Evolutionary conservation across 2,329 filamentous ascomycete genomes (phyloP).

Genomic region (Pseudofabraea citricarpa): DNA sequence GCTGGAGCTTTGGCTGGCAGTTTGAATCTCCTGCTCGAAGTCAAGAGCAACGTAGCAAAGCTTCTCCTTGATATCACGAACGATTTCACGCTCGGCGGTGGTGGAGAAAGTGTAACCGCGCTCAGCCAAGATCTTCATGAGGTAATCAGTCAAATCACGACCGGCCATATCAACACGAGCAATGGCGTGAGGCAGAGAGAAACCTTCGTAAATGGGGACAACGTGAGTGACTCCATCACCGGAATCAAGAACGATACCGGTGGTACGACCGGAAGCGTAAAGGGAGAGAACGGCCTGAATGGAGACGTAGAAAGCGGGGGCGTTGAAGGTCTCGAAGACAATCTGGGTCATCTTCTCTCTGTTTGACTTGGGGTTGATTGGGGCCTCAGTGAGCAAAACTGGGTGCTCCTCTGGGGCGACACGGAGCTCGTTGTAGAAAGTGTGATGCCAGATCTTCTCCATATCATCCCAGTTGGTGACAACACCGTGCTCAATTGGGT

Average conservation of each 20-base stretch:
- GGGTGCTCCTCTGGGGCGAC: slow-evolving; percentile 99
- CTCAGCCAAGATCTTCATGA: slow-evolving; percentile 99
- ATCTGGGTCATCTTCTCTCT: slow-evolving; percentile 99
- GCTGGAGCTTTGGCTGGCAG: slow-evolving; percentile 95
- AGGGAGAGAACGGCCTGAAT: slow-evolving; percentile 99
- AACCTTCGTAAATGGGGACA: slow-evolving; percentile 99
- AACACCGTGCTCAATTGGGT: slow-evolving; percentile 99
- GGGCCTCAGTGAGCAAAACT: slow-evolving; percentile 96
- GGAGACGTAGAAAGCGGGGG: slow-evolving; percentile 99
- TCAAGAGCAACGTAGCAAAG: slow-evolving; percentile 99
- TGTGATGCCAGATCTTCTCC: slow-evolving; percentile 99
- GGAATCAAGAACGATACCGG: slow-evolving; percentile 99
- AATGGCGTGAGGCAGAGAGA: slow-evolving; percentile 99
- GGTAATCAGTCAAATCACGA: slow-evolving; percentile 99
- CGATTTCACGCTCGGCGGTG: slow-evolving; percentile 99
- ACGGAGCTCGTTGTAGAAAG: slow-evolving; percentile 99
- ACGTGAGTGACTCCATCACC: slow-evolving; percentile 99
- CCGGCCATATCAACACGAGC: slow-evolving; percentile 99
- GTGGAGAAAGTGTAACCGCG: slow-evolving; percentile 99
- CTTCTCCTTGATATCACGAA: slow-evolving; percentile 99
- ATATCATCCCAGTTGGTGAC: slow-evolving; percentile 99
- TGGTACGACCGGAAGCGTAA: slow-evolving; percentile 99
- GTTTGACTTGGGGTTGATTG: slow-evolving; percentile 99
- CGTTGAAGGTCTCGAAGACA: slow-evolving; percentile 99
- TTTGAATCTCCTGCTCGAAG: slow-evolving; percentile 99